Evolutionary conservation across 2,329 filamentous ascomycete species (phyloP).

Genomic region (Clonostachys sp.): DNA sequence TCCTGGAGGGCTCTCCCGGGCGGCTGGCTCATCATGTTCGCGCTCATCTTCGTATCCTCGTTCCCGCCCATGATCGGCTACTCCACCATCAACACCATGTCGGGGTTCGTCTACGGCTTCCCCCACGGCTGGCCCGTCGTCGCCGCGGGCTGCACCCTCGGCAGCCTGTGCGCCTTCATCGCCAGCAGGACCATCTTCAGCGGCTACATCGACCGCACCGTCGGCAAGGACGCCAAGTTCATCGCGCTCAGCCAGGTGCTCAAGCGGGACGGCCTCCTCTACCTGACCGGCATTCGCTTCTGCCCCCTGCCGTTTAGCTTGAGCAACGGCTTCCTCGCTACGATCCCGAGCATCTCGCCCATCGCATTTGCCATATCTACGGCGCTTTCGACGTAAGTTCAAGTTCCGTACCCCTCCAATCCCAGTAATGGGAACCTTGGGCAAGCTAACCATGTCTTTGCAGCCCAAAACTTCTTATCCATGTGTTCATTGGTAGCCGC

Average conservation of each 20-base stretch:
- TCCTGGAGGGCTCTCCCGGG: conserved; percentile 70
- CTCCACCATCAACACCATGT: conserved; percentile 60
- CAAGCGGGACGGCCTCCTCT: conserved; percentile 82
- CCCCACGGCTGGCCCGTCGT: conserved; percentile 75
- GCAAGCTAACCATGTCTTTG: background rate
- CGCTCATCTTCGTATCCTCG: conserved; percentile 68
- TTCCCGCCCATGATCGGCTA: conserved; percentile 90
- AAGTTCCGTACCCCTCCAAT: background rate
- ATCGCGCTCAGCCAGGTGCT: conserved; percentile 83
- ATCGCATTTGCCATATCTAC: conserved; percentile 77
- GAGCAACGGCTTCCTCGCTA: conserved; percentile 90
- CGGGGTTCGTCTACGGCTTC: conserved; percentile 53
- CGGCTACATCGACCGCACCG: conserved; percentile 72
- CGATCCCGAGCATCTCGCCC: conserved; percentile 82
- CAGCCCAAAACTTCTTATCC: conserved; percentile 81
- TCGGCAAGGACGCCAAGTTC: conserved; percentile 81
- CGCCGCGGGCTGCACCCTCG: conserved; percentile 71
- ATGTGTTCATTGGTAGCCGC: conserved; percentile 86
- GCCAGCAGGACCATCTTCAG: conserved; percentile 76
- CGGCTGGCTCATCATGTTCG: conserved; percentile 74
- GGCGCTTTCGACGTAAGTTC: conserved; percentile 58
- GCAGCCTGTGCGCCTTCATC: conserved; percentile 75
- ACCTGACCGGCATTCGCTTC: conserved; percentile 86
- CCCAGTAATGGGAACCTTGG: conserved; percentile 1
- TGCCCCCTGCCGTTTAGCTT: conserved; percentile 91